A percentile compares a stretch with the other conserved stretches of the same genome.
Conservation (phyloP, 768 basidiomycete species). For the Kwoniella dendrophila region DNA sequence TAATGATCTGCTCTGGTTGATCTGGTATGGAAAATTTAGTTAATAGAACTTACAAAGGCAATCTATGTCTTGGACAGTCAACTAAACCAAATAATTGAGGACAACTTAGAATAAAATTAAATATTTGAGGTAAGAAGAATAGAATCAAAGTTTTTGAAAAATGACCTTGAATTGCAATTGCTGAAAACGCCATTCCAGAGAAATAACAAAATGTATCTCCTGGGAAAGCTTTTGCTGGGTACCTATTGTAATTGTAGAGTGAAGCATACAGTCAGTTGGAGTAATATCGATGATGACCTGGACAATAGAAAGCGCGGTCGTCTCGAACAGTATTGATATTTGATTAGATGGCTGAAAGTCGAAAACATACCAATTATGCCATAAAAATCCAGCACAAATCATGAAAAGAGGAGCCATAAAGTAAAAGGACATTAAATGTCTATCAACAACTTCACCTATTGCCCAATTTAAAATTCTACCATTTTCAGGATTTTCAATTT, state of each 20-base stretch:
- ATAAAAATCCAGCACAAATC: slow-evolving; percentile 84
- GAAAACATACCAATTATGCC: slow-evolving; percentile 84
- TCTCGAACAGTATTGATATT: too few species aligned
- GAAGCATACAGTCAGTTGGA: too few species aligned
- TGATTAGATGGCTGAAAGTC: too few species aligned
- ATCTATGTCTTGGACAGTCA: slow-evolving; percentile 88
- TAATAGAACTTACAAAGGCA: slow-evolving; percentile 69
- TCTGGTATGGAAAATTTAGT: neutral
- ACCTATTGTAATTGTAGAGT: too few species aligned
- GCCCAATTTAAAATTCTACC: slow-evolving; percentile 47
- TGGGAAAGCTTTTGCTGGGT: slow-evolving; percentile 89
- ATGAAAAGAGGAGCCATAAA: slow-evolving; percentile 95
- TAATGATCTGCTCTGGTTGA: too few species aligned
- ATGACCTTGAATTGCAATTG: slow-evolving; percentile 95
- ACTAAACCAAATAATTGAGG: slow-evolving; percentile 94
- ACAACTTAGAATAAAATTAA: slow-evolving; percentile 92
- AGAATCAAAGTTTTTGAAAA: slow-evolving; percentile 94
- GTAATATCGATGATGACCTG: too few species aligned
- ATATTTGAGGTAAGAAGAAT: slow-evolving; percentile 97
- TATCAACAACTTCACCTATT: slow-evolving; percentile 72
- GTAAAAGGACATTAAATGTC: slow-evolving; percentile 94
- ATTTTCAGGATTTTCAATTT: slow-evolving; percentile 44
- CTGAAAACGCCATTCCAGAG: slow-evolving; percentile 97
- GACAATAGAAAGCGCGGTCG: too few species aligned
- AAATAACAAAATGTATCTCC: slow-evolving; percentile 98